Evolutionary conservation across 257 asterid genomes (phyloP), one percentile per base, ranked within the genome.

Genomic region (Plantago ovata): DNA sequence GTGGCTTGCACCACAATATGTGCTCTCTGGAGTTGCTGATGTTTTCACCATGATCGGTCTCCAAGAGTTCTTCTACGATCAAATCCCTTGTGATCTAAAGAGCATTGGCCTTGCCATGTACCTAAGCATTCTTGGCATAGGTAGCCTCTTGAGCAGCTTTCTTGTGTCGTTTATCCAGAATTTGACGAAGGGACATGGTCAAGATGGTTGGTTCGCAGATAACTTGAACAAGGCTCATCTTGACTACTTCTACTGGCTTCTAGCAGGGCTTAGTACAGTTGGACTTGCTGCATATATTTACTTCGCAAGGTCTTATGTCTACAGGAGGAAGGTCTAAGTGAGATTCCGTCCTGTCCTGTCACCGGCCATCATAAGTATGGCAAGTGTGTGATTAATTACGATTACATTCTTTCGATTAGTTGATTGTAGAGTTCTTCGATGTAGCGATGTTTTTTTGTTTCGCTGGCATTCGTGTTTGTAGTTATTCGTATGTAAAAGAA

Each of bases 1-100:
- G 81, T 87, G 94, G 94, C 53, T 83, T 54, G 74, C 69, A 4
- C 93, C 84, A 7, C 88, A 78, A 21, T 69, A 78, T 15, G 33
- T 81, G 56, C 24, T 81, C 6, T 63, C 59, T 19, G 85, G 84
- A 3, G 18, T 76, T 13, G 65, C 84, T 0, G 78, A 84, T 11
- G 72, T 61, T 7, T 75, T 80, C 59, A 41, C 77, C 2, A 4
- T 55, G 58, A 65, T 83, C 18, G 93, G 93, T 38, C 66, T 84
- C 44, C 84, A 84, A 39, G 81, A 81, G 44, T 73, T 84, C 52
- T 76, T 80, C 69, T 84, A 78, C 52, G 82, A 84, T 46, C 79
- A 76, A 18, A 72, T 78, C 14, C 75, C 88, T 5, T 16, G 42
- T 0, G 80, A 78, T 15, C 19, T 84, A 49, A 84, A 53, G 51